Evolutionary conservation across 345 rosid genomes (phyloP), one percentile per base, ranked within the genome.

Genomic region (Rubroshorea leprosula): DNA sequence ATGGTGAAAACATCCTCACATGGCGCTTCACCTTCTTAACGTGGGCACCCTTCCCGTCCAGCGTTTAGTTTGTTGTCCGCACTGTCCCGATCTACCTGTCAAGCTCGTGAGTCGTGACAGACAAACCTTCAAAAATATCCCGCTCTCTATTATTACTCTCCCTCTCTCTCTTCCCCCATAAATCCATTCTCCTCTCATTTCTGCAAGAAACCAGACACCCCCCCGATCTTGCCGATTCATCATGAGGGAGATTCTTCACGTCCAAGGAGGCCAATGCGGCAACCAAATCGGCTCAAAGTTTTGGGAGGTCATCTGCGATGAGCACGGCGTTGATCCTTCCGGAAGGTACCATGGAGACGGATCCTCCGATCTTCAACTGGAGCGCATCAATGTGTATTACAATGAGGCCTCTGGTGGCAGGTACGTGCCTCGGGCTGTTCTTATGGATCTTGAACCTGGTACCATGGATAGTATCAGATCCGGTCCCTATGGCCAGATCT

Each of bases 391-490:
- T 50, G 96, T 91, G 7, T 91, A 91, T 68, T 91, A 85, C 76
- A 91, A 91, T 10, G 98, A 91, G 64, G 96, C 98, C 0, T 79
- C 96, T 15, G 98, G 95, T 17, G 96, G 96, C 15, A 61, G 96
- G 59, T 91, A 87, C 66, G 98, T 91, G 9, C 98, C 98, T 1
- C 78, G 98, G 6, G 96, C 98, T 2, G 98, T 91, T 15, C 96
- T 87, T 15, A 91, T 91, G 98, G 98, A 91, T 80, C 98, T 91
- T 47, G 98, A 91, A 71, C 98, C 98, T 5, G 98, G 98, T 23
- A 91, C 98, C 23, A 91, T 91, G 98, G 98, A 91, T 49, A 85
- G 94, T 66, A 91, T 91, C 74, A 83, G 98, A 78, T 87, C 96
- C 43, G 95, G 98, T 10, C 66, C 66, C 26, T 43, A 25, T 7